Evolutionary conservation across 2,329 filamentous ascomycete genomes (phyloP), one percentile per base, ranked within the genome.

Genomic region (Aspergillus pseudoterreus): DNA sequence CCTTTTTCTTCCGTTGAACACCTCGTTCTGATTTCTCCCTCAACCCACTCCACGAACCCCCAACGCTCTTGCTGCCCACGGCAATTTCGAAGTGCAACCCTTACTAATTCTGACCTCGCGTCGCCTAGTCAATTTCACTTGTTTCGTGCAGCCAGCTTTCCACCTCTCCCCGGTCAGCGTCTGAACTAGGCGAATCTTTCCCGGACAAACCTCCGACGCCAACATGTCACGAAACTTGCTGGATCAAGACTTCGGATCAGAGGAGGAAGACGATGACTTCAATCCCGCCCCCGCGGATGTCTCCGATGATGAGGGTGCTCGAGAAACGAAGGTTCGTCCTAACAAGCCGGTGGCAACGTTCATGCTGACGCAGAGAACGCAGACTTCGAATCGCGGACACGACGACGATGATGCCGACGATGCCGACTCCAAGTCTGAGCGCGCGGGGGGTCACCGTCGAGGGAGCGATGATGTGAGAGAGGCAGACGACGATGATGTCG

Each of bases 181-280:
- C 14, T 6, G 12, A 38, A 30, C 41, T 36, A 9, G 15, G 30
- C 32, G 8, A 4, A 24, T 19, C 22, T 21, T 30, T 38, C 17
- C 14, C 43, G 17, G n/a, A 36, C 6, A 32, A 41, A 17, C 22
- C 17, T 15, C 17, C 15, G 27, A 14, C 30, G 10, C 11, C 55
- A 61, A 53, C 48, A 69, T 70, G 64, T 69, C 71, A 64, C 71
- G 72, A 41, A 74, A 75, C 53, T 69, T 80, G 57, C 59, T 78
- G 17, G 73, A 79, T 59, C 72, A 79, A 44, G 74, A 80, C 56
- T 79, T 80, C 51, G 77, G 75, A 27, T 79, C 78, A 49, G 80
- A 81, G 50, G 86, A 88, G 42, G 89, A 94, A 46, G 91, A 95
- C 62, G 86, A 88, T 54, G 87, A 92, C 69, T 96, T 96, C 80